phyloP scores from a whole-genome alignment of 2,329 filamentous ascomycete species.

The Monosporascus sp. region DNA sequence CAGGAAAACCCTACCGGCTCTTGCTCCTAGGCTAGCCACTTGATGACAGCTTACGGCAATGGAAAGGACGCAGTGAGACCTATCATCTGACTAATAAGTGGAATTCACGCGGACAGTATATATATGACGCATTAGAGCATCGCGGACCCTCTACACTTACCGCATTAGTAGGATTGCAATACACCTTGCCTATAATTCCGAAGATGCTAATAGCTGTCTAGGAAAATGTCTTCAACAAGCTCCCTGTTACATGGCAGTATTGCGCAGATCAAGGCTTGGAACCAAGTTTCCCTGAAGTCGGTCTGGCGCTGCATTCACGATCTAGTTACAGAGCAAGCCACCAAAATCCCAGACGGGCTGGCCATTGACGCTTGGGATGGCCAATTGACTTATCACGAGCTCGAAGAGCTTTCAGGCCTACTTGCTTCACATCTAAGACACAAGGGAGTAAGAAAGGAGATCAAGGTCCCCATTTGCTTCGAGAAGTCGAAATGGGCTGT shows the following conservation, averaged over 20 bases:
- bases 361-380: neutral
- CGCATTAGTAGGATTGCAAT: neutral
- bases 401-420: neutral
- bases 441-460: conserved; percentile 6
- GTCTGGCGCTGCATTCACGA: neutral
- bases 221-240: neutral
- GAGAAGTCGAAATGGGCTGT: conserved; percentile 14
- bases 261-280: neutral
- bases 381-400: neutral
- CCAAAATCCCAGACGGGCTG: neutral
- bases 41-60: no score
- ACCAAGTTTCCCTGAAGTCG: neutral
- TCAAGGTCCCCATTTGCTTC: conserved; percentile 14
- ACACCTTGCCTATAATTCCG: neutral
- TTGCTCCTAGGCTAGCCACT: no score
- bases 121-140: neutral
- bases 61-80: no score
- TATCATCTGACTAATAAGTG: no score
- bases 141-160: neutral
- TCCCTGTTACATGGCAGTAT: neutral
- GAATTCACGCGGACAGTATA: no score
- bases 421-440: conserved; percentile 5
- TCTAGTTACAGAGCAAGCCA: neutral
- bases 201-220: neutral
- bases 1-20: no score